Evolutionary conservation across 2,329 filamentous ascomycete genomes (phyloP).

Genomic region (Metarhizium humberi): DNA sequence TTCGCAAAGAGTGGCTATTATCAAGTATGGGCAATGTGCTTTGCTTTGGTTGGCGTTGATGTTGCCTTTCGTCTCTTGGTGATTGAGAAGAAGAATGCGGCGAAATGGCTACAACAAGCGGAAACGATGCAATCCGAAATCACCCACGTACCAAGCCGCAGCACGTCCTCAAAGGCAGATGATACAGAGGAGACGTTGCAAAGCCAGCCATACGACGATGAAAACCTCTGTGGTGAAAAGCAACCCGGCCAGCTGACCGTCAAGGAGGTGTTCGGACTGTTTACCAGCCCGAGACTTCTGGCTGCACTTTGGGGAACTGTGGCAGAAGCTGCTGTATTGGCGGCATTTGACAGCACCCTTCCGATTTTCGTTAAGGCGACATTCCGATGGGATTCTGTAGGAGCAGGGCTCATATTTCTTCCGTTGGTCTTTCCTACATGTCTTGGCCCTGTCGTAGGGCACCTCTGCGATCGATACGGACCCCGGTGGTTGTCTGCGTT

Average conservation of each 20-base stretch:
- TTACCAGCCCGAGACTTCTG: conserved; percentile 22
- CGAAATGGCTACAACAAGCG: conserved; percentile 13
- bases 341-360: conserved; percentile 24
- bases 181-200: not conserved
- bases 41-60: conserved; percentile 23
- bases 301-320: conserved; percentile 24
- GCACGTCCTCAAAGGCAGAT: not conserved
- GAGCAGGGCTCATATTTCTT: conserved; percentile 24
- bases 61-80: conserved; percentile 22
- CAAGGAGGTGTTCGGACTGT: conserved; percentile 15
- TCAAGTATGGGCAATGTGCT: conserved; percentile 26
- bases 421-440: conserved; percentile 22
- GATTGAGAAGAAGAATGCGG: conserved; percentile 23
- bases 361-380: conserved; percentile 19
- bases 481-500: conserved; percentile 23
- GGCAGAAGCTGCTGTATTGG: conserved; percentile 22
- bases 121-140: not conserved
- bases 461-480: conserved; percentile 22
- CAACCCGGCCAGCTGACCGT: not conserved
- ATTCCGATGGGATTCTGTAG: conserved; percentile 24
- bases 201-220: not conserved
- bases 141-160: not conserved
- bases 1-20: conserved; percentile 24
- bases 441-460: conserved; percentile 21
- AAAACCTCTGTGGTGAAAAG: not conserved